A percentile compares a stretch with the other conserved stretches of the same genome.
phyloP scores from a whole-genome alignment of 2,329 filamentous ascomycete species.

The Fusarium pseudocircinatum region DNA sequence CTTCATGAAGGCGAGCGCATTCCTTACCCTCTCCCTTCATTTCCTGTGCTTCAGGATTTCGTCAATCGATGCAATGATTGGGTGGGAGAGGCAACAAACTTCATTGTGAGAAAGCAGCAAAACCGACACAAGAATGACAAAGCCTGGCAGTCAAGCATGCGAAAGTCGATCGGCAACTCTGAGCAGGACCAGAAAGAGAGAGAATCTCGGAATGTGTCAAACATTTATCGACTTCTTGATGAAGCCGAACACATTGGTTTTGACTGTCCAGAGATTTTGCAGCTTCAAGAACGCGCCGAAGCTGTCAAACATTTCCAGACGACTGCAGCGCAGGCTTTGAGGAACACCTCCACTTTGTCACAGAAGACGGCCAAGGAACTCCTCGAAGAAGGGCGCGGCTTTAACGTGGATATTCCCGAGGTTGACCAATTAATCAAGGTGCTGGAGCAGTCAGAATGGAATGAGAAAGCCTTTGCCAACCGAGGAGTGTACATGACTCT shows the following conservation, averaged over 20 bases:
- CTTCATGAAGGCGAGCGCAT: conserved; percentile 96
- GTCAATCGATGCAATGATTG: conserved; percentile 97
- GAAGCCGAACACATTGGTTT: conserved; percentile 90
- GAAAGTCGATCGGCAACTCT: conserved; percentile 70
- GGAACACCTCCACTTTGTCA: conserved; percentile 70
- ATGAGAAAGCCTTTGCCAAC: conserved; percentile 75
- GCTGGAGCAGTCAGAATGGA: conserved; percentile 89
- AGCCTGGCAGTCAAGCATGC: conserved; percentile 77
- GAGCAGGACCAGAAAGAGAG: conserved; percentile 79
- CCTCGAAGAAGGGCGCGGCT: conserved; percentile 86
- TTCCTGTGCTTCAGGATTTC: conserved; percentile 84
- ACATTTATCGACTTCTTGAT: conserved; percentile 84
- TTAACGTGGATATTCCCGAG: conserved; percentile 92
- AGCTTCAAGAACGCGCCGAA: conserved; percentile 84
- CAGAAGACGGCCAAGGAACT: conserved; percentile 86
- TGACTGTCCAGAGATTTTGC: conserved; percentile 89
- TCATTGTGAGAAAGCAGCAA: conserved; percentile 96
- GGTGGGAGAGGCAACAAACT: conserved; percentile 96
- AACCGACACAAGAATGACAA: conserved; percentile 96
- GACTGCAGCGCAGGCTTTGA: conserved; percentile 75
- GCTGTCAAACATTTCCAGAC: conserved; percentile 87
- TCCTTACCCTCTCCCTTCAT: conserved; percentile 84
- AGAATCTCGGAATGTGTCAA: conserved; percentile 87
- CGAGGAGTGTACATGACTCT: conserved; percentile 75
- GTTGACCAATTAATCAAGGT: conserved; percentile 83